Conservation (phyloP, 352 stramenopile species). For the Phytophthora sansomeana region DNA sequence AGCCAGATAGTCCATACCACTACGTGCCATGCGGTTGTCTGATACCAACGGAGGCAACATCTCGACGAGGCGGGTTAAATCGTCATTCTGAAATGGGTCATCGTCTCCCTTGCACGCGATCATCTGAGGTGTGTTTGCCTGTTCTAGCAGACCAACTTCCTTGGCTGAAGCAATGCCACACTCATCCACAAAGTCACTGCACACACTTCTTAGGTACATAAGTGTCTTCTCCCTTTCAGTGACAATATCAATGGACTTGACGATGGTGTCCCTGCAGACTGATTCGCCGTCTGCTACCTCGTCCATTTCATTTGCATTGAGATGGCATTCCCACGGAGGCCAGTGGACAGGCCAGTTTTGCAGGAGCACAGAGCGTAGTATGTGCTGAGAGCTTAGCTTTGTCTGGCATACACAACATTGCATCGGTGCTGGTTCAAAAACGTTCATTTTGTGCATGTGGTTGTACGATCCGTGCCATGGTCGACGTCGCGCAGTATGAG, state of each 20-base stretch:
- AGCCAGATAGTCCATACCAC: conserved; percentile 1
- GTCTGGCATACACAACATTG: neutral
- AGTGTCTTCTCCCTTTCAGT: neutral
- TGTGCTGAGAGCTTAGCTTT: conserved; percentile 6
- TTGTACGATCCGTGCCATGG: neutral
- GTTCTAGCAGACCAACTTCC: neutral
- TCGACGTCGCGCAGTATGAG: neutral
- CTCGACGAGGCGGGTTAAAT: neutral
- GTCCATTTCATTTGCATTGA: neutral
- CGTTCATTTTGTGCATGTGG: neutral
- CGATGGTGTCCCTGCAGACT: neutral
- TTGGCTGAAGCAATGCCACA: neutral
- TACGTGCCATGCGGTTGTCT: neutral
- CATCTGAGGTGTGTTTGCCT: neutral
- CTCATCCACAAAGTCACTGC: neutral
- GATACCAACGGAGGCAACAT: neutral
- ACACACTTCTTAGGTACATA: neutral
- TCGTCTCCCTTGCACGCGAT: neutral
- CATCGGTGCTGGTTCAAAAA: neutral
- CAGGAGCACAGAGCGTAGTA: neutral
- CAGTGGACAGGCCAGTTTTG: neutral
- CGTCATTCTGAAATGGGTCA: neutral
- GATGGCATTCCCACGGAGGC: neutral
- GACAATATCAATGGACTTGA: neutral
- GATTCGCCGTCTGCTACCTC: neutral